Evolutionary conservation across 306 rosid genomes (phyloP), one percentile per base, ranked within the genome.

Genomic region (Quercus glauca): DNA sequence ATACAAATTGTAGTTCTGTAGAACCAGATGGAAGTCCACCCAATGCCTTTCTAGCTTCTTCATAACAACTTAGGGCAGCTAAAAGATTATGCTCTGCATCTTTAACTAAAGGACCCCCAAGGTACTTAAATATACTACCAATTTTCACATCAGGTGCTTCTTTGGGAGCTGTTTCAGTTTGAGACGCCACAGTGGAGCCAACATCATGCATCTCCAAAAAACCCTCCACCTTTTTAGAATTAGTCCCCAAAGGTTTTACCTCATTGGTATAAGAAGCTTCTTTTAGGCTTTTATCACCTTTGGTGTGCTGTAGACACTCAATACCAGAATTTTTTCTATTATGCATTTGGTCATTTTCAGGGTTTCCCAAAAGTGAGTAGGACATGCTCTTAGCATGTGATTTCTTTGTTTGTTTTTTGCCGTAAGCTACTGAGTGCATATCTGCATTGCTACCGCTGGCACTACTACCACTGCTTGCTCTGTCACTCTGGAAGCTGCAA

Each of bases 401-500:
- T 71, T 80, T 88, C 86, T 85, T 92, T 77, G 79, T 78, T 49
- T 87, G 88, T 78, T 91, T 94, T 84, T 95, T 87, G 69, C 91
- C 78, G 70, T 84, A 85, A 82, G 84, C 73, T 74, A 63, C 55
- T 6, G 79, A 63, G 60, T 68, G 79, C 71, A 59, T 69, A 76
- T 81, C 88, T 77, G 86, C 84, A 74, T 82, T 57, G 77, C 97
- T 91, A 80, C 97, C 90, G 79, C 99, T 87, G 74, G 99, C 97
- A 84, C 92, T 94, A 86, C 90, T 92, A 69, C 99, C 97, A 85
- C 99, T 94, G 85, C 89, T 94, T 75, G 92, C 97, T 85, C 97
- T 90, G 84, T 94, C 99, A 57, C 97, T 85, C 84, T 90, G 95
- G 87, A 97, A 94, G 82, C 99, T 92, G 88, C 99, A 94, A 82